Conservation (phyloP, 2,329 filamentous ascomycete species). For the Juglanconis juglandina region DNA sequence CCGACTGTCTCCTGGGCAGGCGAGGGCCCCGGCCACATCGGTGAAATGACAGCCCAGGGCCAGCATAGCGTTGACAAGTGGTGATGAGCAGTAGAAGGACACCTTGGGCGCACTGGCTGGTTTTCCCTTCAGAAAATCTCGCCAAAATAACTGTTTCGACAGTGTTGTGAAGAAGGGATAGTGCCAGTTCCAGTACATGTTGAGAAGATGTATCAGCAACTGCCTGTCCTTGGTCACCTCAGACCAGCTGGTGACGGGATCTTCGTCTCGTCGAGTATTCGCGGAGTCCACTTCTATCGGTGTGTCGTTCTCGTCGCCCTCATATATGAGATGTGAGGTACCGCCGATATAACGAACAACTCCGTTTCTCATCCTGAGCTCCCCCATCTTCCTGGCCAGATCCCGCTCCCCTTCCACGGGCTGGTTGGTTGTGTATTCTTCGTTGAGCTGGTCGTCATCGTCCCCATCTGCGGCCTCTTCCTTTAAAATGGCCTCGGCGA, state of each 20-base stretch:
- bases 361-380: conserved; percentile 81
- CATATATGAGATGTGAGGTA: conserved; percentile 87
- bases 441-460: conserved; percentile 35
- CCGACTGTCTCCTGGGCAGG: conserved; percentile 67
- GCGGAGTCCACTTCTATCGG: conserved; percentile 40
- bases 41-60: conserved; percentile 94
- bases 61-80: conserved; percentile 91
- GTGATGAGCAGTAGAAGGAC: conserved; percentile 78
- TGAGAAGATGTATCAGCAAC: conserved; percentile 81
- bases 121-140: conserved; percentile 75
- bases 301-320: conserved; percentile 49
- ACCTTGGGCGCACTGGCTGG: conserved; percentile 47
- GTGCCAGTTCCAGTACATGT: conserved; percentile 98
- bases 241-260: conserved; percentile 83
- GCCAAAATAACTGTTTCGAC: conserved; percentile 80
- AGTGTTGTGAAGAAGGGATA: conserved; percentile 94
- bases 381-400: conserved; percentile 88
- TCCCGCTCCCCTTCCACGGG: conserved; percentile 66
- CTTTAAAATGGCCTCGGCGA: conserved; percentile 52
- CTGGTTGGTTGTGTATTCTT: conserved; percentile 39
- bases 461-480: conserved; percentile 37
- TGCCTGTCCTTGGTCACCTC: conserved; percentile 75
- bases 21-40: conserved; percentile 67
- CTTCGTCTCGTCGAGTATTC: conserved; percentile 51
- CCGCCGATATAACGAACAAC: conserved; percentile 89